Evolutionary conservation across 164 flowering plant genomes (phyloP).

Genomic region (Vitis vinifera): ASM3070453v1 NC_081818.1:22300001-22300500

Average conservation of each 20-base stretch:
- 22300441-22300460: conserved; percentile 53
- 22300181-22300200: conserved; percentile 10
- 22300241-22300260: too few species aligned
- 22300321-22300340: neutral
- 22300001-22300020: too few species aligned
- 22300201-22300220: conserved; percentile 4
- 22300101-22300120: conserved; percentile 5
- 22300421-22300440: conserved; percentile 60
- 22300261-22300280: too few species aligned
- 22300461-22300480: conserved; percentile 37
- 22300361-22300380: conserved; percentile 37
- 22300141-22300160: conserved; percentile 4
- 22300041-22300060: neutral
- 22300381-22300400: conserved; percentile 27
- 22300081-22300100: neutral
- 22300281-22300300: too few species aligned
- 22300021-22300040: too few species aligned
- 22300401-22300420: conserved; percentile 54
- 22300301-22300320: too few species aligned
- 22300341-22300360: neutral
- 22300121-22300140: neutral
- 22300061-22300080: conserved; percentile 3
- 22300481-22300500: conserved; percentile 62
- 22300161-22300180: neutral
- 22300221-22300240: neutral